Percentiles rank a stretch among this genome's conserved stretches.
Evolutionary conservation across 192 early-diverging fungal genomes (phyloP).

Genomic region (Entomortierella parvispora): DNA sequence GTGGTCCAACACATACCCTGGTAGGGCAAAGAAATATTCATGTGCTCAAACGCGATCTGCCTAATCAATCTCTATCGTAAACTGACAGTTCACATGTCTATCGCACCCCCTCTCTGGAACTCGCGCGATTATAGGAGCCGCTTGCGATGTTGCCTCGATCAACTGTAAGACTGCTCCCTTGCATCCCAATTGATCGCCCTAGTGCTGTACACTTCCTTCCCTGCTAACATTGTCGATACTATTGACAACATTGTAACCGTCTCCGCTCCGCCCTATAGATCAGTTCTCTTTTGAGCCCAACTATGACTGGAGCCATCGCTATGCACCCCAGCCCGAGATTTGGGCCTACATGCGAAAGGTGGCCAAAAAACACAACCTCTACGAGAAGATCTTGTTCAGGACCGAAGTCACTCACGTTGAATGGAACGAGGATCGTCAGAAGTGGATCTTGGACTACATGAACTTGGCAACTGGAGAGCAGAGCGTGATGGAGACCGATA

Average conservation of each 20-base stretch:
- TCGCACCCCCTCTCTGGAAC: too few relatives aligned
- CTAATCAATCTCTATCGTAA: too few relatives aligned
- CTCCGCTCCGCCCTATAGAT: conserved; percentile 9
- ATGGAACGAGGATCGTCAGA: conserved; percentile 49
- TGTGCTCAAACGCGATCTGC: too few relatives aligned
- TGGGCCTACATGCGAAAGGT: conserved; percentile 51
- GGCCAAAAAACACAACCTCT: conserved; percentile 51
- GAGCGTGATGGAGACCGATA: conserved; percentile 25
- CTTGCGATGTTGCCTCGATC: conserved; percentile 62
- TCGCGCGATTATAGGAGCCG: conserved; percentile 17
- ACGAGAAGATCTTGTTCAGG: conserved; percentile 54
- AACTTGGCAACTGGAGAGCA: conserved; percentile 32
- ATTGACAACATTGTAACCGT: neutral
- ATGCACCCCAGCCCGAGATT: conserved; percentile 56
- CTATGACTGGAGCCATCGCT: conserved; percentile 58
- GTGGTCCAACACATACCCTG: conserved; percentile 59
- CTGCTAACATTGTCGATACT: too few relatives aligned
- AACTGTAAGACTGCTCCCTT: conserved; percentile 44
- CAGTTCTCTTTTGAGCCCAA: conserved; percentile 49
- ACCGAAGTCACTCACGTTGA: conserved; percentile 49
- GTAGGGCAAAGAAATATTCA: too few relatives aligned
- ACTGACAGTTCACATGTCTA: too few relatives aligned
- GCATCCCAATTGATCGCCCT: conserved; percentile 47
- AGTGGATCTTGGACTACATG: conserved; percentile 44
- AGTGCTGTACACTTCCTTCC: conserved; percentile 21